A percentile compares a stretch with the other conserved stretches of the same genome.
Evolutionary conservation across 2,329 filamentous ascomycete species (phyloP).

Genomic region (Aureobasidium sp.): DNA sequence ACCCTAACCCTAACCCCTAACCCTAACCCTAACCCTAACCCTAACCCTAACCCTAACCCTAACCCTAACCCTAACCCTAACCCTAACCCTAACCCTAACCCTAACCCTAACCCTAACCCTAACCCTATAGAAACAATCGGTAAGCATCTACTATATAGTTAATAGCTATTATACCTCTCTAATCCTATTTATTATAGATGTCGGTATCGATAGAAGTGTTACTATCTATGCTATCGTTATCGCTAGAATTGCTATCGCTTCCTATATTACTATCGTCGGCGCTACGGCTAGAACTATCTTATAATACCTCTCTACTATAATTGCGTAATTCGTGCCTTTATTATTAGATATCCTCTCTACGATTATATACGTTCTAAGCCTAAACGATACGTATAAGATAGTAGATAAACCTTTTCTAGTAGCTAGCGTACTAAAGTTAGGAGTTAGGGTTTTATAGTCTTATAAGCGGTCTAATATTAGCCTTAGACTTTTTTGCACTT

Average conservation of each 20-base stretch:
- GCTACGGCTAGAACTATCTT: neutral
- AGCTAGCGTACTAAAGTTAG: conserved; percentile 16
- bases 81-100: too few relatives aligned
- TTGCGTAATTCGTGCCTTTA: too few relatives aligned
- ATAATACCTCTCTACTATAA: neutral
- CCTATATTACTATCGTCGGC: neutral
- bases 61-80: too few relatives aligned
- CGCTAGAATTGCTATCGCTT: too few relatives aligned
- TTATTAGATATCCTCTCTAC: too few relatives aligned
- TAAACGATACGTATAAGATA: conserved; percentile 16
- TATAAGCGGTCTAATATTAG: conserved; percentile 14
- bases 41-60: too few relatives aligned
- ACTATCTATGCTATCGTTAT: neutral
- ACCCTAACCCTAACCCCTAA: too few relatives aligned
- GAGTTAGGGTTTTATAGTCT: conserved; percentile 18
- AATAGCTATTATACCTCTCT: neutral
- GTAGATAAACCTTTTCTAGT: conserved; percentile 17
- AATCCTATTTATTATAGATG: neutral
- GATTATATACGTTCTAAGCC: neutral
- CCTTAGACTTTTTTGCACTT: conserved; percentile 14
- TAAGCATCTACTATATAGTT: neutral
- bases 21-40: too few relatives aligned
- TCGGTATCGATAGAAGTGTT: neutral
- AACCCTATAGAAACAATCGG: conserved; percentile 10
- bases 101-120: too few relatives aligned